Evolutionary conservation across 2,329 filamentous ascomycete genomes (phyloP), one percentile per base, ranked within the genome.

Genomic region (Fusarium fujikuroi): DNA sequence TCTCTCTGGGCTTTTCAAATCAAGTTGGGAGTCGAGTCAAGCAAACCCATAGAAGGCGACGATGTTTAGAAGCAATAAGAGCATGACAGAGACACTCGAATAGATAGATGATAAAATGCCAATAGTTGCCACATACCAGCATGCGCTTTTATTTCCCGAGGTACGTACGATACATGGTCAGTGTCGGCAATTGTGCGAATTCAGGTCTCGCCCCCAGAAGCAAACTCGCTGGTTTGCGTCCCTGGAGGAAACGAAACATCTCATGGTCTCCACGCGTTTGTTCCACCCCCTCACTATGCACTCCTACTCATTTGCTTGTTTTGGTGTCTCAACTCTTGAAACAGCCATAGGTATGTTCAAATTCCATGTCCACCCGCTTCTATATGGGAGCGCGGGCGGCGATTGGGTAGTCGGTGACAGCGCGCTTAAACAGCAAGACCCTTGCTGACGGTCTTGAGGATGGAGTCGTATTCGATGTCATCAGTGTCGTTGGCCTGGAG

Each of bases 401-500:
- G 32, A 28, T 60, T 66, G 70, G 67, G 57, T 34, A 58, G 50
- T 70, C 62, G 42, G 52, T 57, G 54, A 67, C 56, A 46, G 56
- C 32, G 61, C 53, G 72, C 75, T 83, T 86, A 87, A 79, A 80
- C 81, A 76, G 88, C 86, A 79, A 86, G 81, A 79, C 88, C 87
- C 87, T 91, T 90, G 88, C 87, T 90, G 84, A 92, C 87, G 68
- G 85, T 86, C 84, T 87, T 88, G 83, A 94, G 85, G 81, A 95
- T 87, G 79, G 86, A 88, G 74, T 93, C 90, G 83, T 90, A 91
- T 86, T 95, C 93, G 80, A 96, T 93, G 83, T 95, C 93, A 83
- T 94, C 92, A 76, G 85, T 84, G 83, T 95, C 93, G 86, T 95
- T 95, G 86, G 93, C 93, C 87, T 96, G 93, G 79, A 95, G 88